These are phyloP conservation scores for Ophiostoma sp. DNA, from an alignment of 2,329 filamentous ascomycete species.

Conservation along the genomic window DNA sequence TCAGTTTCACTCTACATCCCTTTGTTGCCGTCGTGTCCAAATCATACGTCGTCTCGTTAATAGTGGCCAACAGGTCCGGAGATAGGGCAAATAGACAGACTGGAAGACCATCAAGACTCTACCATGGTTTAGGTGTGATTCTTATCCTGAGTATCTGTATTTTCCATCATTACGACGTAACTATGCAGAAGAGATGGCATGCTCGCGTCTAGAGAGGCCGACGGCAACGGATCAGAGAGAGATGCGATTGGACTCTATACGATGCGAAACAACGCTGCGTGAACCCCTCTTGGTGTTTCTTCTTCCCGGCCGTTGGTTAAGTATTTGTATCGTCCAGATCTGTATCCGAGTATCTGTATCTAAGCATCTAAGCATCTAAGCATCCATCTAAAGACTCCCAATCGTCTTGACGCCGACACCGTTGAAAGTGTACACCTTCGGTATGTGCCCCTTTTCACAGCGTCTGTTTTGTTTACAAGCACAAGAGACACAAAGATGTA, in stretches of 20 bases:
- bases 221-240: not conserved
- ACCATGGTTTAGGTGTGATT: not conserved
- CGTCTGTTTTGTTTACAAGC: not conserved
- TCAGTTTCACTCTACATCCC: not conserved
- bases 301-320: not conserved
- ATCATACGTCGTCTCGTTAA: not conserved
- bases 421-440: not conserved
- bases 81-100: not conserved
- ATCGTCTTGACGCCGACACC: not conserved
- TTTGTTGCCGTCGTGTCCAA: not conserved
- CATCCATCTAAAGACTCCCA: not conserved
- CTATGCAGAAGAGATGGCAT: not conserved
- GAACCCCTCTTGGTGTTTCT: not conserved
- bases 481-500: too few relatives aligned
- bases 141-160: not conserved
- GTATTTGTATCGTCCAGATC: not conserved
- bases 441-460: constrained; percentile 1
- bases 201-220: not conserved
- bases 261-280: not conserved
- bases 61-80: not conserved
- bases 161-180: not conserved
- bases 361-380: not conserved
- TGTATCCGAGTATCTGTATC: not conserved
- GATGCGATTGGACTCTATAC: not conserved
- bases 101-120: not conserved